A percentile compares a stretch with the other conserved stretches of the same genome.
phyloP scores from a whole-genome alignment of 2,329 filamentous ascomycete genomes.

The Scedosporium aurantiacum region DNA sequence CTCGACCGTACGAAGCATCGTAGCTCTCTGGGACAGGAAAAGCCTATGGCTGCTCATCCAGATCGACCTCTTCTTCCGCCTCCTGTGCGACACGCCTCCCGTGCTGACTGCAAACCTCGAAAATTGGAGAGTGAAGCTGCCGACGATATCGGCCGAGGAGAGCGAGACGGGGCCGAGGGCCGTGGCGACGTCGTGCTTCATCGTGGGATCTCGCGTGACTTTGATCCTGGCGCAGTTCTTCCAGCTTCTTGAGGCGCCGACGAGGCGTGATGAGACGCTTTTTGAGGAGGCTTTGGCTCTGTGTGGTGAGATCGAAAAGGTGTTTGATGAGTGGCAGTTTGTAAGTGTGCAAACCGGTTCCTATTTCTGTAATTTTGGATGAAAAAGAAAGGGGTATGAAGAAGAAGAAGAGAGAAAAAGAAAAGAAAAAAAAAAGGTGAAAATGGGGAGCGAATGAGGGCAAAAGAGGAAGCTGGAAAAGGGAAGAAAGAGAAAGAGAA shows the following conservation, averaged over 20 bases:
- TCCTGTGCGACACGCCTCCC: slow-evolving; percentile 19
- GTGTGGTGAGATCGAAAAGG: slow-evolving; percentile 16
- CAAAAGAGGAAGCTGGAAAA: neutral
- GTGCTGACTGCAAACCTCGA: slow-evolving; percentile 14
- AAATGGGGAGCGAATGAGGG: too few species aligned
- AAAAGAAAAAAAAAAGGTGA: too few species aligned
- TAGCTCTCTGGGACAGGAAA: slow-evolving; percentile 17
- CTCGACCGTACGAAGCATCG: slow-evolving; percentile 22
- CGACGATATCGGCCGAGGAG: slow-evolving; percentile 17
- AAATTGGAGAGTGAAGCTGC: slow-evolving; percentile 21
- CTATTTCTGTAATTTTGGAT: too few species aligned
- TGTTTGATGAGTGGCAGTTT: slow-evolving; percentile 18
- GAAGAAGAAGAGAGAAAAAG: too few species aligned
- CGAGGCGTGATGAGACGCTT: slow-evolving; percentile 12
- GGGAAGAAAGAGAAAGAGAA: too few species aligned
- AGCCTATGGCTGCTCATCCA: slow-evolving; percentile 23
- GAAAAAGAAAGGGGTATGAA: too few species aligned
- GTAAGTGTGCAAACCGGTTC: slow-evolving; percentile 10
- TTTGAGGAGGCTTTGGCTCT: slow-evolving; percentile 17
- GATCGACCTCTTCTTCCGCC: slow-evolving; percentile 20
- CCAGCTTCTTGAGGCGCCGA: slow-evolving; percentile 15
- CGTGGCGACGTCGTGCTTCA: slow-evolving; percentile 16
- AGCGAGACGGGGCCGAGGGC: slow-evolving; percentile 10
- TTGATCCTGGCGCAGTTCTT: slow-evolving; percentile 20
- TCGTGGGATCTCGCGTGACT: slow-evolving; percentile 18